Base-by-base conservation (phyloP, 176 grass and related monocot species). In the Bromus sterilis region DNA sequence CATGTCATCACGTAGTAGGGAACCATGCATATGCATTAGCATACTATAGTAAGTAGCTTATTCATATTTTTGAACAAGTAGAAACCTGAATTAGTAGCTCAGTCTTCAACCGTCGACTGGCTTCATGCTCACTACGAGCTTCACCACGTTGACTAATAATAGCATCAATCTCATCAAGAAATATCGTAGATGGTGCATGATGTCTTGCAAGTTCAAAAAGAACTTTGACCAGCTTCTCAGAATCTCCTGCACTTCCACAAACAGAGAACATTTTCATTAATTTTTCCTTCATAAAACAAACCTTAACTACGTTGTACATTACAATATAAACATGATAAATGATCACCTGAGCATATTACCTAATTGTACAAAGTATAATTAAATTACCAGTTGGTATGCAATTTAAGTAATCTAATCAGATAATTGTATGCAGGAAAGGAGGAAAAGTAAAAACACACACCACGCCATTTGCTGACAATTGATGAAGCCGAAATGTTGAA, bases 401-500 rank as follows among this genome's bases (percentile, higher is more conserved):
- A 71, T 61, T 56, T 14, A 77, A 74, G 31, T 76, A 56, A 5
- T 4, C 13, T 58, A 20, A 56, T 68, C 21, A 37, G 73, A 41
- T 15, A 28, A 74, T 21, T 75, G 28, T 49, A 30, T 15, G 13
- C 15, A 34, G 41, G 20, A 15, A 35, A 67, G n/a, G 35, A 67
- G 18, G 21, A 67, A 79, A 69, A 1, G 61, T 37, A 2, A 55
- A 20, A 74, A 78, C 30, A 46, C 86, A 75, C 84, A 99, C 93
- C 96, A 43, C 90, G 86, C 91, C 91, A 95, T 88, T 99, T 99
- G 72, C 93, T 99, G 64, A 99, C 96, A 77, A 95, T 99, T 74
- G 93, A 99, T 40, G 93, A 99, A 57, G 96, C 96, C 74, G 96
- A 99, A 83, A 99, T 99, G 67, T 99, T 99, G 88, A 95, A 99